Evolutionary conservation across 2,329 filamentous ascomycete species (phyloP).

Genomic region (Colletotrichum sp.): DNA sequence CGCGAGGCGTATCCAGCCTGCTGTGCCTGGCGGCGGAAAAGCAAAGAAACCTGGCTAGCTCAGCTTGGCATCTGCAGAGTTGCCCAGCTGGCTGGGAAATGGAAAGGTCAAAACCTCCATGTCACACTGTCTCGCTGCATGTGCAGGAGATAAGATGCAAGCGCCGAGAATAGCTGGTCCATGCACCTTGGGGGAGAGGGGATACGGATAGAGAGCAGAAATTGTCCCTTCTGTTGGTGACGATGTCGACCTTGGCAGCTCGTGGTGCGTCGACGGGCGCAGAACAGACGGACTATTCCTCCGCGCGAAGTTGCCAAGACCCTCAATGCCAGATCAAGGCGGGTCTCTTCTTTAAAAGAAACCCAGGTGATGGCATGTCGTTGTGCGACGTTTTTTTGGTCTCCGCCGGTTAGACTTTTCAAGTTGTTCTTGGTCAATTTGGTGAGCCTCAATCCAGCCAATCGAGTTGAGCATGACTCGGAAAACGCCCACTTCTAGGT

Average conservation of each 20-base stretch:
- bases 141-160: not conserved
- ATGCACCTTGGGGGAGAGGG: not conserved
- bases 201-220: not conserved
- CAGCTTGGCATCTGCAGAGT: not conserved
- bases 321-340: not conserved
- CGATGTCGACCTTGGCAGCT: not conserved
- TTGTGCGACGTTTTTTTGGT: not conserved
- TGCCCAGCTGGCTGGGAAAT: not conserved
- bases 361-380: not conserved
- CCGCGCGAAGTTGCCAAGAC: not conserved
- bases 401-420: conserved; percentile 1
- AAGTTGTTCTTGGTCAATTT: conserved; percentile 11
- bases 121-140: not conserved
- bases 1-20: not conserved
- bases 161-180: not conserved
- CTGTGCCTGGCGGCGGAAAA: not conserved
- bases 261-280: not conserved
- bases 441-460: not conserved
- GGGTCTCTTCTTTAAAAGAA: not conserved
- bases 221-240: not conserved
- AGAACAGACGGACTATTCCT: not conserved
- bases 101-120: not conserved
- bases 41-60: not conserved
- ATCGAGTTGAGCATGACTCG: conserved; percentile 10
- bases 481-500: not conserved